Evolutionary conservation across 2,329 filamentous ascomycete species (phyloP), one percentile per base, ranked within the genome.

Genomic region (Cladosporium velox): DNA sequence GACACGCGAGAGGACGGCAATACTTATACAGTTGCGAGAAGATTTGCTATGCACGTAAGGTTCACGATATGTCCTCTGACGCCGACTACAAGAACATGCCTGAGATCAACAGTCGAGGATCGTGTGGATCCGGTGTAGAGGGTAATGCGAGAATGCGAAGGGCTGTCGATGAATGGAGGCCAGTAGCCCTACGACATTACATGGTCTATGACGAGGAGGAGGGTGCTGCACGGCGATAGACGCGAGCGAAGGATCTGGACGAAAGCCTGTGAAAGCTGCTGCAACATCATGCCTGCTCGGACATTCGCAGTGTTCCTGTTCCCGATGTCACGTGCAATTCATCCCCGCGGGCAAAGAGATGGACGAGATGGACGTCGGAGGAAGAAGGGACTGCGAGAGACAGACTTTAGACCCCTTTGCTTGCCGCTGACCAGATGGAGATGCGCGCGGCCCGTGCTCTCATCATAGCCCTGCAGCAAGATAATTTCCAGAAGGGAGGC

Each of bases 401-500:
- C 32, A 34, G 32, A 34, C 3, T 3, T 3, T 1, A 3, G 34
- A 55, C 52, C 52, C 52, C 52, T 55, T 32, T 34, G 28, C 52
- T 30, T 10, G 41, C 41, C 41, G 10, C 26, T 34, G 26, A 55
- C 52, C 52, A 34, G 51, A 54, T 54, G 51, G 51, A 54, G 51
- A 30, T 15, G 51, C 51, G 7, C 18, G 34, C 18, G 51, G 24
- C 11, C 41, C 41, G 41, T 47, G 41, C 41, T 21, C 41, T 8
- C 15, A n/a, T 10, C 38, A 10, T 44, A 21, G 41, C 41, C 41
- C 41, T 47, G 41, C 41, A 47, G 11, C 38, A 59, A 59, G 38
- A 44, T 59, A 59, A 59, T 59, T 59, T 47, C 38, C 57, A 47
- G 34, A 47, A 59, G 59, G 59, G 59, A 62, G 59, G 59, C 59